Conservation (phyloP, 306 rosid species). For the Betula pendula region DNA sequence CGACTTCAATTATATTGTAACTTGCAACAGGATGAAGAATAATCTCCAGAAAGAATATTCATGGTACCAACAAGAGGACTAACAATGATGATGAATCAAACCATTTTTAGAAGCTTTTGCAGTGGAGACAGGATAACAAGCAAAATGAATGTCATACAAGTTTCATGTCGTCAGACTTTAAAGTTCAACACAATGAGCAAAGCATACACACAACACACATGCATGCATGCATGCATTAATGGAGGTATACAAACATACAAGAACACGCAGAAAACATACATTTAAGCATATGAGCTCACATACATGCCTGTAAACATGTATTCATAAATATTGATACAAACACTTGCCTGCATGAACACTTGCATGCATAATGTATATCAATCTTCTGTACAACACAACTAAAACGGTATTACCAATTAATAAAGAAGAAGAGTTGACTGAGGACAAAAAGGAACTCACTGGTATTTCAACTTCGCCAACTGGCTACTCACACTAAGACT, state of each 20-base stretch:
- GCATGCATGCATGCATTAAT: neutral
- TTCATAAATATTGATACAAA: neutral
- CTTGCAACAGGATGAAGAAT: too few species aligned
- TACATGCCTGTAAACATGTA: too few species aligned
- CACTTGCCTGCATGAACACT: neutral
- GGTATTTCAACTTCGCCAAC: constrained; percentile 88
- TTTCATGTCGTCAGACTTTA: neutral
- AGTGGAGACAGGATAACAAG: too few species aligned
- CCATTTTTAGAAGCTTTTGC: too few species aligned
- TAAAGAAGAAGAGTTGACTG: neutral
- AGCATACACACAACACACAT: neutral
- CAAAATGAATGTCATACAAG: neutral
- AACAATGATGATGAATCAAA: too few species aligned
- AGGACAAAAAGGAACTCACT: constrained; percentile 52
- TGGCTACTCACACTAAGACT: constrained; percentile 90
- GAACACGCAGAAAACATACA: neutral
- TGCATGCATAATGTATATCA: neutral
- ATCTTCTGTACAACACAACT: neutral
- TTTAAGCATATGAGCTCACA: neutral
- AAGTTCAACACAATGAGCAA: neutral
- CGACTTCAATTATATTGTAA: too few species aligned
- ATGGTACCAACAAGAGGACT: too few species aligned
- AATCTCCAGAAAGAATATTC: too few species aligned
- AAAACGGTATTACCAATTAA: neutral
- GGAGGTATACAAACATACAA: neutral